These are phyloP conservation scores for Trifolium dubium DNA, from an alignment of 306 rosid genomes.

Conservation along the genomic window DNA sequence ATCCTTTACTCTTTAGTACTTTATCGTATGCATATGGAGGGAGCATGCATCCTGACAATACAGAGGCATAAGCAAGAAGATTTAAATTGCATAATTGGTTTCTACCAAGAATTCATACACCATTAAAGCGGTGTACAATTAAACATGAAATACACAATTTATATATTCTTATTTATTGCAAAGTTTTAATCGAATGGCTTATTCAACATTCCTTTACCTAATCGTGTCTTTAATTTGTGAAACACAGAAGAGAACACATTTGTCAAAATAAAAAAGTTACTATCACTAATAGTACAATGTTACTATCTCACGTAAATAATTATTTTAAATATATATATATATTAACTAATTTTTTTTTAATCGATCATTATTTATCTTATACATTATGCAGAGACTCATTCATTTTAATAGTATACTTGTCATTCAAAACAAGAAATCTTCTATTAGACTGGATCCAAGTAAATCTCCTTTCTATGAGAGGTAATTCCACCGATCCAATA, in stretches of 20 bases:
- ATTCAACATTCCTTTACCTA: neutral
- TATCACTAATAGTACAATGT: too few species aligned
- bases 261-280: neutral
- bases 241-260: neutral
- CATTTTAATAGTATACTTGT: too few species aligned
- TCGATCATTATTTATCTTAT: too few species aligned
- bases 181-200: neutral
- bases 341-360: too few species aligned
- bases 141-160: conserved; percentile 37
- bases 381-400: too few species aligned
- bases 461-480: too few species aligned
- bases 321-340: too few species aligned
- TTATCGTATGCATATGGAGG: neutral
- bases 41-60: conserved; percentile 27
- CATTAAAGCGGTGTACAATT: conserved; percentile 46
- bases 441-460: too few species aligned
- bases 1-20: too few species aligned
- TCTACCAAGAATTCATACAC: conserved; percentile 41
- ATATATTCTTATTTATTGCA: conserved; percentile 35
- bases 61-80: conserved; percentile 16
- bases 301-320: too few species aligned
- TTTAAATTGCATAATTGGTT: conserved; percentile 40
- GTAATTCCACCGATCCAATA: too few species aligned
- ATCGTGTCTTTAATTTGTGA: neutral
- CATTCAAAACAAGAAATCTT: too few species aligned